These are phyloP conservation scores for Cochlearia excelsa DNA, from an alignment of 345 rosid species.

Conservation along the genomic window DNA sequence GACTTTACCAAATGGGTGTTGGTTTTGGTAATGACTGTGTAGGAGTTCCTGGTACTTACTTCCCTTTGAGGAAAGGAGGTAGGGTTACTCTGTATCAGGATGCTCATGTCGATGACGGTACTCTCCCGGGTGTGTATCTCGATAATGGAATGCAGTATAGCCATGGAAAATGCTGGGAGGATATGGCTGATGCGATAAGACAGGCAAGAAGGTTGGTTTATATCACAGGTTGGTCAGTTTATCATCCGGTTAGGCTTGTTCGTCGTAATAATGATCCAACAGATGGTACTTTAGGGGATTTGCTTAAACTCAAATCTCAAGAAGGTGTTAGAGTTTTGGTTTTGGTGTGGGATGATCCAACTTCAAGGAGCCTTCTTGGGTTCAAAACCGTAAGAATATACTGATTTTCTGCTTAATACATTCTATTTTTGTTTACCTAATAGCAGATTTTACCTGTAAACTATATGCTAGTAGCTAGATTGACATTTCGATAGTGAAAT, in stretches of 20 bases:
- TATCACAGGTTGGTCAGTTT: slow-evolving; percentile 91
- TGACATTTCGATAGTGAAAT: not conserved
- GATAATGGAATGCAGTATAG: slow-evolving; percentile 50
- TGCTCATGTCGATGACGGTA: slow-evolving; percentile 70
- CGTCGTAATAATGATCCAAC: slow-evolving; percentile 43
- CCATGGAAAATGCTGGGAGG: slow-evolving; percentile 74
- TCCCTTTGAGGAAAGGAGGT: slow-evolving; percentile 79
- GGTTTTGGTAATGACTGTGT: slow-evolving; percentile 49
- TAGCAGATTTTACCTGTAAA: not conserved
- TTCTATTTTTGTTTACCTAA: not conserved
- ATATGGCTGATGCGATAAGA: slow-evolving; percentile 65
- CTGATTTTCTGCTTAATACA: not conserved
- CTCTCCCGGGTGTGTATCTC: slow-evolving; percentile 55
- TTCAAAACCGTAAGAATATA: slow-evolving; percentile 54
- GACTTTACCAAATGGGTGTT: slow-evolving; percentile 53
- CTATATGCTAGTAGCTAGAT: not conserved
- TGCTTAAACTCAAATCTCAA: slow-evolving; percentile 81
- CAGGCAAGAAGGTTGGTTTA: slow-evolving; percentile 81
- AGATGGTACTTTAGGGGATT: slow-evolving; percentile 57
- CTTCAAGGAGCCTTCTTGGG: slow-evolving; percentile 72
- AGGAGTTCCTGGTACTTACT: slow-evolving; percentile 84
- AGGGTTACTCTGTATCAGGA: slow-evolving; percentile 87
- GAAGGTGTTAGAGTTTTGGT: slow-evolving; percentile 94
- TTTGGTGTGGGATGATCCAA: slow-evolving; percentile 96
- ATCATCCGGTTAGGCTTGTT: slow-evolving; percentile 60